phyloP scores from a whole-genome alignment of 805 yeast species.

The Barnettozyma botsteinii region DNA sequence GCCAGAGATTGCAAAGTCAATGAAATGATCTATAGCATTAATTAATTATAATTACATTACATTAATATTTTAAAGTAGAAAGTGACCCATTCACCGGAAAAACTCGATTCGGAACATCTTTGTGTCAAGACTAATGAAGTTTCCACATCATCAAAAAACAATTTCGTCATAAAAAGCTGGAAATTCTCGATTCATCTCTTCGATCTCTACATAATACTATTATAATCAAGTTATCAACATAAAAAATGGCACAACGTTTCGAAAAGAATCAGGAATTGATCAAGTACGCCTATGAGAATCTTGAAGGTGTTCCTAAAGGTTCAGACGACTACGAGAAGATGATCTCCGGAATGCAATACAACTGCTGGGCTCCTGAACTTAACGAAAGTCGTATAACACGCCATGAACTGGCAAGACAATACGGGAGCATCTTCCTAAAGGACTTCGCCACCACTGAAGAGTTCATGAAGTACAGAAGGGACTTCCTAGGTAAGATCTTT shows the following conservation, averaged over 20 bases:
- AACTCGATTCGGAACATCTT: no score
- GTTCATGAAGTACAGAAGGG: constrained; percentile 32
- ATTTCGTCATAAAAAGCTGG: no score
- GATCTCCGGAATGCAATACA: constrained; percentile 9
- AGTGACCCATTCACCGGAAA: no score
- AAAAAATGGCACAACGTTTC: constrained; percentile 23
- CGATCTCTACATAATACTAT: not conserved
- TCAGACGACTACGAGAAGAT: constrained; percentile 13
- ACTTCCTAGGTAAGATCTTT: constrained; percentile 35
- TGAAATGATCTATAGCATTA: not conserved
- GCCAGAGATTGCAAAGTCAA: constrained; percentile 12
- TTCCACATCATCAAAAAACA: no score
- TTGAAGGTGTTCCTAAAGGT: constrained; percentile 19
- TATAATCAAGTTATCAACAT: no score
- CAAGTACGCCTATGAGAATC: constrained; percentile 19
- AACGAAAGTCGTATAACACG: constrained; percentile 22
- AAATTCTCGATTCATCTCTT: no score
- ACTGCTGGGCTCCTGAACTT: constrained; percentile 19
- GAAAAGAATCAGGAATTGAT: constrained; percentile 22
- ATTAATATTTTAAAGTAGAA: no score
- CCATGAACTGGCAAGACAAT: constrained; percentile 25
- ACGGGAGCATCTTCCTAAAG: constrained; percentile 24
- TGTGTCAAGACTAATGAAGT: no score
- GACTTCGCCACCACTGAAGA: constrained; percentile 24
- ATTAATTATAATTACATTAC: no score